Evolutionary conservation across 331 rosid species (phyloP), one percentile per base, ranked within the genome.

Genomic region (Acacia pycnantha): DNA sequence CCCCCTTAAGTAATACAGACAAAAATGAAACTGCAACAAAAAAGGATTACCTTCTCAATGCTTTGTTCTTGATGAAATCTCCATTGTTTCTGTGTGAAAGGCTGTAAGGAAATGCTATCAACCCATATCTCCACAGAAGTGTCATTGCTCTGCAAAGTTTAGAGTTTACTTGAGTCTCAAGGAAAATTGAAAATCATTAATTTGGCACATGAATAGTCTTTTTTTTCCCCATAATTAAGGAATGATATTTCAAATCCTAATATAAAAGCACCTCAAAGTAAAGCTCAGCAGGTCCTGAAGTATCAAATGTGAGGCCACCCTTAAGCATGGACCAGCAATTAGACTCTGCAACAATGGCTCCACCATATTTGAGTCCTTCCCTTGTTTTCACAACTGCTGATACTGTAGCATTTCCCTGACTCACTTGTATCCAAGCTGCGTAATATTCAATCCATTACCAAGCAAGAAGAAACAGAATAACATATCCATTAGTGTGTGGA

Each of bases 351-450:
- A 70, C 21, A 70, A 41, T 43, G 54, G 75, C 75, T 22, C 75
- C 75, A 5, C 75, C 21, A 43, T 43, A 27, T 43, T 70, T 70
- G 35, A 70, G 27, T 22, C 75, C 75, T 43, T 41, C 56, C 29
- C 54, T 70, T 70, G 54, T 70, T 70, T 22, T 70, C 54, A 70
- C 35, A 11, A 70, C 11, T 11, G 75, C 75, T 13, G 35, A n/a
- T 16, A 70, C 54, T 43, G 54, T 1, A 22, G 54, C 35, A 5
- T 43, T 43, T 43, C 37, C 75, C 5, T n/a, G 35, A n/a, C 75
- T 69, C 51, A 70, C 75, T 70, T 43, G 75, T 11, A 70, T 70
- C 75, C 75, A 70, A 22, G 75, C 75, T 70, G 54, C 74, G 43
- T 11, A 9, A 70, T 70, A 21, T 18, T 35, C 46, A 66, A 31